Evolutionary conservation across 176 grass and related monocot genomes (phyloP).

Genomic region (Ensete ventricosum): DNA sequence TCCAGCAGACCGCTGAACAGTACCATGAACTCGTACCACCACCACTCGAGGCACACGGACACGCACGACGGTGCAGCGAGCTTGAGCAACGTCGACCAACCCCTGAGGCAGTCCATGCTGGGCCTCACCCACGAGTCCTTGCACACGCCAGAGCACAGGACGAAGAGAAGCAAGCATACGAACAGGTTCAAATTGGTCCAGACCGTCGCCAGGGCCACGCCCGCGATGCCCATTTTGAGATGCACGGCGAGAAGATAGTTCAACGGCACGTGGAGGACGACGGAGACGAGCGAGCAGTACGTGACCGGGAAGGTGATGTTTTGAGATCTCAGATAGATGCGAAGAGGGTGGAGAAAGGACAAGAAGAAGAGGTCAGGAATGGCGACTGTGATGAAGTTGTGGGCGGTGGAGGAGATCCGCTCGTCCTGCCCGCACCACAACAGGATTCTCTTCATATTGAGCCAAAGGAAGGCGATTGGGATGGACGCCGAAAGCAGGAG

Average conservation of each 20-base stretch:
- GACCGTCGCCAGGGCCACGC: constrained; percentile 71
- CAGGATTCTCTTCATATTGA: constrained; percentile 32
- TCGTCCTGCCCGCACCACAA: constrained; percentile 53
- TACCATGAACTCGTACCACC: constrained; percentile 99
- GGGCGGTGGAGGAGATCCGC: constrained; percentile 44
- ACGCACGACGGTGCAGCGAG: constrained; percentile 71
- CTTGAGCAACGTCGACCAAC: constrained; percentile 55
- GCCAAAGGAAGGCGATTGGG: constrained; percentile 52
- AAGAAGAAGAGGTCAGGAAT: constrained; percentile 62
- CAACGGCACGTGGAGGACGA: constrained; percentile 65
- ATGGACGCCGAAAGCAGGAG: constrained; percentile 54
- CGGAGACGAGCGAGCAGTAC: constrained; percentile 73
- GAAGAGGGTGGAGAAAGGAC: constrained; percentile 76
- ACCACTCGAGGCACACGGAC: constrained; percentile 92
- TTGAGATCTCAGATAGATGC: constrained; percentile 79
- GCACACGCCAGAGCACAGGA: constrained; percentile 58
- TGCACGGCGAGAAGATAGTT: constrained; percentile 76
- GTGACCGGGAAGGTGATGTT: constrained; percentile 76
- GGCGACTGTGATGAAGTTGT: constrained; percentile 59
- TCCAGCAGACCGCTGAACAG: constrained; percentile 70
- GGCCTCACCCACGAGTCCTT: constrained; percentile 59
- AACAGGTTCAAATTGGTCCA: constrained; percentile 89
- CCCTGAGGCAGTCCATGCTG: constrained; percentile 52
- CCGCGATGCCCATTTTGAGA: constrained; percentile 67
- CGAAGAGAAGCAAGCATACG: constrained; percentile 58